Evolutionary conservation across 306 rosid species (phyloP), one percentile per base, ranked within the genome.

Genomic region (Prinsepia uniflora): DNA sequence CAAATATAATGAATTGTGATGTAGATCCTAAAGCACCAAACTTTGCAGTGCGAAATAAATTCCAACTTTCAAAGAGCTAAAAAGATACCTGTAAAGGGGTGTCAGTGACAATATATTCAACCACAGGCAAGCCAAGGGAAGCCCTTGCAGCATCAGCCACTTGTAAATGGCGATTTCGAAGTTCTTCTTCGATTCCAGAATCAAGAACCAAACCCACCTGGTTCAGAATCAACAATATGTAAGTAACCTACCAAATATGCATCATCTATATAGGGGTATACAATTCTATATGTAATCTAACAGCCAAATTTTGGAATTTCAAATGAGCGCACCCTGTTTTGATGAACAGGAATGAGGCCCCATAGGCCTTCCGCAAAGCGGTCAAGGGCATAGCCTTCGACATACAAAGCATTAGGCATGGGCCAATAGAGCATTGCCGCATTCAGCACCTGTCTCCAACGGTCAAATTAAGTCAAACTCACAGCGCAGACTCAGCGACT

Each of bases 391-490:
- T 82, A 85, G n/a, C 98, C 98, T 90, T 90, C 96, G 44, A 90
- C 96, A 65, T 90, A 90, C 56, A 92, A 71, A 10, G 86, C 76
- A 80, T 92, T 90, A 5, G 90, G 84, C 88, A 92, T 78, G 0
- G 96, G 96, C 98, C 96, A 92, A 75, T 90, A 86, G 9, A 92
- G 86, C 96, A 92, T 86, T 67, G 98, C 98, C 42, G 96, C 96
- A 74, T 92, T 92, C 77, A 92, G 91, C 75, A 92, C 96, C 98
- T 92, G 82, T 17, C 41, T 0, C 63, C 63, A 55, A 30, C 14
- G 22, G 12, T 58, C 43, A 19, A 58, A 34, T n/a, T 58, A 4
- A 56, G 62, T 56, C 62, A 22, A 56, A 6, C 17, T 52, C 46
- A 52, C 30, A 50, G 45, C 30, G 10, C 54, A 67, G 1, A 42